Percentiles rank a stretch among this genome's conserved stretches.
Evolutionary conservation across 164 flowering plant species (phyloP).

Genomic region (Cinnamomum micranthum): DNA sequence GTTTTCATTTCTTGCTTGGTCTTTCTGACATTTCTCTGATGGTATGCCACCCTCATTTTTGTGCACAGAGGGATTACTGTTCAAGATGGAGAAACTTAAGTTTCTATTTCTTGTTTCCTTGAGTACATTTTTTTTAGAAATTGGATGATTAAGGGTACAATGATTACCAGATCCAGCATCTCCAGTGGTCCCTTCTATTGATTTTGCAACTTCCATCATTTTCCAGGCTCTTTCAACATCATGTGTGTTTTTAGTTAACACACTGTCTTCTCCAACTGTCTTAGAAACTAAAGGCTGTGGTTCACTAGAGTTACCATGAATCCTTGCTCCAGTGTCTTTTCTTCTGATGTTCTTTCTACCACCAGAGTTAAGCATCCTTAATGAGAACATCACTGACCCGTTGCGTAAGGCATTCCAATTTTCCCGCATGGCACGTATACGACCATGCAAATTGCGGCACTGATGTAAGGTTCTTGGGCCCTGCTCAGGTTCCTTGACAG

Average conservation of each 20-base stretch:
- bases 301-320: conserved; percentile 8
- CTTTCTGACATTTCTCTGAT: conserved; percentile 10
- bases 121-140: conserved; percentile 9
- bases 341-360: conserved; percentile 6
- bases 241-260: conserved; percentile 4
- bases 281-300: conserved; percentile 18
- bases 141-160: conserved; percentile 10
- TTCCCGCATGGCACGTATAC: conserved; percentile 48
- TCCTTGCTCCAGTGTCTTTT: not conserved
- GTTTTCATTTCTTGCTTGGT: conserved; percentile 4
- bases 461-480: conserved; percentile 41
- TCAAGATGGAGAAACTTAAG: conserved; percentile 4
- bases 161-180: conserved; percentile 2
- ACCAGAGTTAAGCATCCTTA: conserved; percentile 16
- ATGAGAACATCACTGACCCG: conserved; percentile 52
- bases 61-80: conserved; percentile 6
- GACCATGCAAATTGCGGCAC: conserved; percentile 47
- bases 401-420: conserved; percentile 58
- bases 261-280: conserved; percentile 7
- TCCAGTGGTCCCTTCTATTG: conserved; percentile 13
- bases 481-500: conserved; percentile 12
- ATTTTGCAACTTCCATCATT: conserved; percentile 59
- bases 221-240: conserved; percentile 74
- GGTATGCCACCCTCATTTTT: conserved; percentile 9
- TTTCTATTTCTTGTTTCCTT: conserved; percentile 14